phyloP scores from a whole-genome alignment of 768 basidiomycete species.

The Lactarius indigo region DNA sequence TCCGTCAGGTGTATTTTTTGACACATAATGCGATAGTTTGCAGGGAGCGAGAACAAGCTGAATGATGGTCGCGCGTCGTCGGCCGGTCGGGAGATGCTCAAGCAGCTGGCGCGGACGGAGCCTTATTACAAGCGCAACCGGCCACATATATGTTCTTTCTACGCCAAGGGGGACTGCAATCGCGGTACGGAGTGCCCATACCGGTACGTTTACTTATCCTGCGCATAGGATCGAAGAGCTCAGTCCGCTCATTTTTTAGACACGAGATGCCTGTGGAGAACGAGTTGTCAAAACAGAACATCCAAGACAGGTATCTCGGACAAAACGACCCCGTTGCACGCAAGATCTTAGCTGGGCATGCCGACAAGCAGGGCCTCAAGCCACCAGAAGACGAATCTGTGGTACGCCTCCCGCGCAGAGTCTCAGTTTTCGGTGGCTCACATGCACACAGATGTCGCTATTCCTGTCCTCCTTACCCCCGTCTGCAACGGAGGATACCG shows the following conservation, averaged over 20 bases:
- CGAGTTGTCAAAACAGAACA: conserved; percentile 85
- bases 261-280: conserved; percentile 87
- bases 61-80: conserved; percentile 60
- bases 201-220: conserved; percentile 37
- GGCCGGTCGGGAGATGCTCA: conserved; percentile 95
- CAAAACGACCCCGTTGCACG: conserved; percentile 90
- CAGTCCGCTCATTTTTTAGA: conserved; percentile 35
- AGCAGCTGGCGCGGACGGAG: conserved; percentile 89
- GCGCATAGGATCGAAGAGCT: not conserved
- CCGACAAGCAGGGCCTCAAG: conserved; percentile 76
- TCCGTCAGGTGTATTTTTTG: not conserved
- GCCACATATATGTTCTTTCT: conserved; percentile 94
- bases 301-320: conserved; percentile 93
- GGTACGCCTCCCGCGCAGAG: conserved; percentile 46
- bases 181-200: conserved; percentile 93
- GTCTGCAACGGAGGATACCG: conserved; percentile 63
- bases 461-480: conserved; percentile 76
- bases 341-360: conserved; percentile 80
- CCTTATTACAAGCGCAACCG: conserved; percentile 97
- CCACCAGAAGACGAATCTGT: conserved; percentile 87
- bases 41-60: conserved; percentile 63
- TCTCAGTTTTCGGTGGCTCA: conserved; percentile 19
- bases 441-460: conserved; percentile 63
- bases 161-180: conserved; percentile 90
- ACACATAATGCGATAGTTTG: conserved; percentile 46